Base-by-base conservation (phyloP, 192 early-diverging fungal genomes). In the Backusella mclennaniae region DNA sequence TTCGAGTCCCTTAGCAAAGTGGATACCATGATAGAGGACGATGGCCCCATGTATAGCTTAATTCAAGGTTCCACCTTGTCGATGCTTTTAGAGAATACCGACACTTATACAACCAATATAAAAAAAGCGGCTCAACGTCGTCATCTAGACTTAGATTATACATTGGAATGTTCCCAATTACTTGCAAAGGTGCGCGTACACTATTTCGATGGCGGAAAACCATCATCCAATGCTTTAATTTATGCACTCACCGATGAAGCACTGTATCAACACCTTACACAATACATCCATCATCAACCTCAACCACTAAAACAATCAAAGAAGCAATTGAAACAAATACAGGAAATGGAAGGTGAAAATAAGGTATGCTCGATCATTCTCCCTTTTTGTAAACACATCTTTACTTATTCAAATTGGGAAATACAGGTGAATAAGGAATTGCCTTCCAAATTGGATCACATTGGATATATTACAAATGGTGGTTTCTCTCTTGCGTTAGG, bases 391-490 rank as follows among this genome's bases (percentile, higher is more conserved):
- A 14, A 41, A 23, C 42, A 73, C 38, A 23, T 21, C 19, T 23
- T 67, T 66, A 19, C 35, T 56, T 77, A 52, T 9, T 39, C 46
- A 6, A 49, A 49, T 9, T 53, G n/a, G n/a, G 9, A 12, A 63
- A 29, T 11, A 9, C 44, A 67, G 67, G 33, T 39, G 19, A 26
- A 82, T 84, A 82, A 85, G 87, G 21, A 77, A 56, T 19, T 80
- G 6, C 74, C 77, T 4, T 69, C 74, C 8, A 80, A 83, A 0
- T 73, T 49, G 89, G 36, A 75, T 35, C 74, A 75, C 21, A 85
- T 95, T 73, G 94, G 94, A 15, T 93, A 91, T 77, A 76, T 94
- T 19, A 94, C 92, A 1, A 89, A 89, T 11, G 93, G 93, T 4
- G 81, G 88, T 11, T 94, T 88, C 71, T 92, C 92, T 21, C 85